Evolutionary conservation across 2,329 filamentous ascomycete species (phyloP).

Genomic region (Xylaria sp.): DNA sequence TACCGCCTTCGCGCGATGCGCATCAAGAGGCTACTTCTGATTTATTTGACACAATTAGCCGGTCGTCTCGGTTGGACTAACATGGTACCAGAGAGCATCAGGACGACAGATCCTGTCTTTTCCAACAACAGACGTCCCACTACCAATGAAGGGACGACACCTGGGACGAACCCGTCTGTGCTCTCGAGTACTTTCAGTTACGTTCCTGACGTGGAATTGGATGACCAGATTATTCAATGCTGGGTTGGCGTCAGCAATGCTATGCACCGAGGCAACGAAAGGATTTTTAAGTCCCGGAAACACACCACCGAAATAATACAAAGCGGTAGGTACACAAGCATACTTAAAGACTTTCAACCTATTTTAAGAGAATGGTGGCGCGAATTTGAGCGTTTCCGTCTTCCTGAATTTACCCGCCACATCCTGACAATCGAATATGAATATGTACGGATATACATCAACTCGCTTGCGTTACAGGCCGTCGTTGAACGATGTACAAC

Average conservation of each 20-base stretch:
- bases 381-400: slow-evolving; percentile 81
- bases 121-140: slow-evolving; percentile 61
- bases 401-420: slow-evolving; percentile 73
- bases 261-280: slow-evolving; percentile 91
- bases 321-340: slow-evolving; percentile 82
- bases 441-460: slow-evolving; percentile 93
- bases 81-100: slow-evolving; percentile 81
- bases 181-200: slow-evolving; percentile 71
- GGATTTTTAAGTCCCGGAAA: slow-evolving; percentile 86
- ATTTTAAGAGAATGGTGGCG: slow-evolving; percentile 81
- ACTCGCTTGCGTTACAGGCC: slow-evolving; percentile 92
- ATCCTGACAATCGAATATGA: slow-evolving; percentile 95
- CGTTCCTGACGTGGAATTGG: slow-evolving; percentile 73
- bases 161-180: slow-evolving; percentile 68
- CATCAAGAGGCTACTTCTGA: slow-evolving; percentile 85
- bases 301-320: slow-evolving; percentile 91
- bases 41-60: slow-evolving; percentile 94
- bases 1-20: slow-evolving; percentile 83
- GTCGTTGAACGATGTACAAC: slow-evolving; percentile 92
- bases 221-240: slow-evolving; percentile 81
- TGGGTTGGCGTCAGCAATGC: slow-evolving; percentile 94
- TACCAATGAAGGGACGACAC: slow-evolving; percentile 68
- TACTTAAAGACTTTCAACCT: slow-evolving; percentile 84
- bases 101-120: slow-evolving; percentile 68
- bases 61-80: slow-evolving; percentile 92